phyloP scores from a whole-genome alignment of 441 rosid species.

The Pelargonium fulgidum region DNA sequence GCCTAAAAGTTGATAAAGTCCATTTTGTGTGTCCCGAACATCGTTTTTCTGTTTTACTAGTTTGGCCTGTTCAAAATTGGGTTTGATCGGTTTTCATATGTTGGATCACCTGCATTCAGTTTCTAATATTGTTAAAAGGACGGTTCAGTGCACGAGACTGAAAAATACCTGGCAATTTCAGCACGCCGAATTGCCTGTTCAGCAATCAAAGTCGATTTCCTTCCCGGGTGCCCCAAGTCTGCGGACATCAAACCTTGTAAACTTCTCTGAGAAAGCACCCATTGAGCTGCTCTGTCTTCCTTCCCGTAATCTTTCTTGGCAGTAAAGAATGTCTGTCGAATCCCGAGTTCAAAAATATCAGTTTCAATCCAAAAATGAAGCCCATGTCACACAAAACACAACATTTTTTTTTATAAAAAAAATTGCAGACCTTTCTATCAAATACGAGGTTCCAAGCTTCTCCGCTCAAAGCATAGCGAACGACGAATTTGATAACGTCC shows the following conservation, averaged over 20 bases:
- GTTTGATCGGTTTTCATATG: too few species aligned
- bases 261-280: constrained; percentile 67
- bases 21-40: too few species aligned
- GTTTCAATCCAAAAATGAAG: background rate
- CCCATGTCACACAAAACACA: too few species aligned
- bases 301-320: constrained; percentile 75
- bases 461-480: constrained; percentile 80
- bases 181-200: constrained; percentile 88
- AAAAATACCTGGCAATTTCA: constrained; percentile 74
- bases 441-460: constrained; percentile 89
- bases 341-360: background rate
- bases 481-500: constrained; percentile 74
- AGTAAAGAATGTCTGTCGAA: constrained; percentile 65
- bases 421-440: constrained; percentile 55
- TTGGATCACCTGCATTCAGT: too few species aligned
- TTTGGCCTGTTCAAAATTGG: too few species aligned
- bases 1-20: too few species aligned
- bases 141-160: background rate
- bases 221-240: constrained; percentile 50
- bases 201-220: constrained; percentile 61
- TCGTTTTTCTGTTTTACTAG: too few species aligned
- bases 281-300: constrained; percentile 62
- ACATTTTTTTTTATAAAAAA: too few species aligned
- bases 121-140: too few species aligned
- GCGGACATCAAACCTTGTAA: constrained; percentile 53